Evolutionary conservation across 2,329 filamentous ascomycete species (phyloP).

Genomic region (Neonectria sp.): DNA sequence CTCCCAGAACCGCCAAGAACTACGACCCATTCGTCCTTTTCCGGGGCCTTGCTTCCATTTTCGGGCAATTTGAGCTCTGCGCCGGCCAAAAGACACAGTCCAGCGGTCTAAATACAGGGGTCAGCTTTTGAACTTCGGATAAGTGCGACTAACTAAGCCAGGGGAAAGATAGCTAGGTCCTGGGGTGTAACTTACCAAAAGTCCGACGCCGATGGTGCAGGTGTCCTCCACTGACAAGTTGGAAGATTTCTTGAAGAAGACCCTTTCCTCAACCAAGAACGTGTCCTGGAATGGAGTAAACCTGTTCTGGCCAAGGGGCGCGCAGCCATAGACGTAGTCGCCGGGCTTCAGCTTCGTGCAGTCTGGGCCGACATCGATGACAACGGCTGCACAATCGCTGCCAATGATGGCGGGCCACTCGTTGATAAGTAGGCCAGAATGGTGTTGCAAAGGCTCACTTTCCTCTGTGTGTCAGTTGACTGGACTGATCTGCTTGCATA

Average conservation of each 20-base stretch:
- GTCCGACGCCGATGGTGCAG: conserved; percentile 53
- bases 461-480: background rate
- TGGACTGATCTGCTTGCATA: accelerated
- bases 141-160: too few relatives aligned
- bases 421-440: conserved; percentile 50
- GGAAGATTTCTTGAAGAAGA: conserved; percentile 50
- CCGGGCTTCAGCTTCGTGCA: conserved; percentile 51
- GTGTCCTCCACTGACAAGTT: conserved; percentile 49
- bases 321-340: conserved; percentile 55
- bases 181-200: conserved; percentile 47
- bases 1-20: conserved; percentile 53
- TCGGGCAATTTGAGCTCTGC: conserved; percentile 44
- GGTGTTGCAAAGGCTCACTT: conserved; percentile 53
- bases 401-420: conserved; percentile 56
- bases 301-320: conserved; percentile 51
- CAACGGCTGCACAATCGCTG: conserved; percentile 54
- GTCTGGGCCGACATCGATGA: conserved; percentile 49
- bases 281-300: conserved; percentile 56
- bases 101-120: conserved; percentile 49
- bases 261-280: conserved; percentile 55
- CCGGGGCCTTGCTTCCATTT: conserved; percentile 20
- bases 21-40: conserved; percentile 54
- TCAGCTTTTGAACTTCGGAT: conserved; percentile 3
- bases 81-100: conserved; percentile 51
- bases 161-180: background rate